Base-by-base conservation (phyloP, 75 land plant genomes). In the Adiantum capillusveneris region DNA sequence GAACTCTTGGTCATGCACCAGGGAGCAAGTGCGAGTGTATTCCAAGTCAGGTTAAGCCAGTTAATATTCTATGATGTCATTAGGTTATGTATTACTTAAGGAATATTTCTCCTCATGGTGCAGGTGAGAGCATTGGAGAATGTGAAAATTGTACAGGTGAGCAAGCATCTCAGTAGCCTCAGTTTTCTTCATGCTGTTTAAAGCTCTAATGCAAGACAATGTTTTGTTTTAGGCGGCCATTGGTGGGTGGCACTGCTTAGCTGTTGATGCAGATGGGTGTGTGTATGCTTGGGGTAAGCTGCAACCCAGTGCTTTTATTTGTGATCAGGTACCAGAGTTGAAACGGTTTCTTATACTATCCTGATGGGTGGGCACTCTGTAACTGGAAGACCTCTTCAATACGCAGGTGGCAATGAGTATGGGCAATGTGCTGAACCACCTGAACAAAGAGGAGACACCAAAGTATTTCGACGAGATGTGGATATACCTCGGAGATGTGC, bases 231-330 rank as follows among this genome's bases (percentile, higher is more conserved):
- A 90, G 96, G 96, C 96, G 0, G 96, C 96, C 6, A 90, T 90
- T 62, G 96, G 96, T 56, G 96, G 96, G 0, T 90, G 96, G 96
- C 96, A 90, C 52, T 90, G 96, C 71, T 69, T 90, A 66, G 96
- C 96, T 17, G 96, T 90, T 46, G 96, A 90, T 73, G 83, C 81
- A 57, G 78, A 81, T 49, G 96, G 96, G 34, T 80, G 76, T 11
- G 86, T 87, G 30, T 90, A 90, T 71, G 96, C 96, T 16, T 90
- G 96, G 96, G 96, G 96, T 90, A 83, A 25, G 34, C 20, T 60
- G 49, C 9, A 34, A 3, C 7, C 9, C 37, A 34, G 7, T 34
- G 37, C 9, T 34, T 34, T 9, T 34, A 9, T 34, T 34, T 3
- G 3, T 5, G 7, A 5, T 3, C 9, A 34, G 3, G 37, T 9